Conservation (phyloP, 1,284 basidiomycete species). For the Ceratobasidium sp. region DNA sequence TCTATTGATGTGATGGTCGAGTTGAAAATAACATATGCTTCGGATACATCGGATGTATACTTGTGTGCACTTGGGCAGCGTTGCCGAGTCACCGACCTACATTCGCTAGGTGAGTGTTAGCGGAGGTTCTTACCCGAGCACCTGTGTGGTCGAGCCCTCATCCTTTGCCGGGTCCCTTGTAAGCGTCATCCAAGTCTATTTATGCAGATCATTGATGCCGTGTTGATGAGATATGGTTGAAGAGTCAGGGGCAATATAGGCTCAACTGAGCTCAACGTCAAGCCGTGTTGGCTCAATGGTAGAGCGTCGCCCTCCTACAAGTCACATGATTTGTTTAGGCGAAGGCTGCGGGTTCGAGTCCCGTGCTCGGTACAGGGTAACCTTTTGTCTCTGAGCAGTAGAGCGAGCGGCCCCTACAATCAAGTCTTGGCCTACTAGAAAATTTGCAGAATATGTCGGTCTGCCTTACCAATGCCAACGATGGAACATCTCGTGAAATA, state of each 20-base stretch:
- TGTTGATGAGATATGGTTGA: no score
- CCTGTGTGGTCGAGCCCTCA: neutral
- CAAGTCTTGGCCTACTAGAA: no score
- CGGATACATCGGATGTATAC: neutral
- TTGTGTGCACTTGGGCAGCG: neutral
- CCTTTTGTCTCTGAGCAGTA: neutral
- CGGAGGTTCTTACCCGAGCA: neutral
- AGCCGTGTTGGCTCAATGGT: conserved; percentile 42
- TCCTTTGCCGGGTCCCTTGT: neutral
- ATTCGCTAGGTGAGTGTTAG: neutral
- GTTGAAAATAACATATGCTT: conserved; percentile 23
- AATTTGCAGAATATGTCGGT: no score
- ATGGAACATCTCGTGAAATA: no score
- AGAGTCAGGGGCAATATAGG: neutral
- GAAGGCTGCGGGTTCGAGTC: conserved; percentile 41
- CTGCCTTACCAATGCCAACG: no score
- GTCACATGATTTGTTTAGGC: conserved; percentile 7
- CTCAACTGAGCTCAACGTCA: neutral
- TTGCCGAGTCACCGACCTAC: neutral
- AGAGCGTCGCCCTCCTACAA: conserved; percentile 40
- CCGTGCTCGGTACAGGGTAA: conserved; percentile 25
- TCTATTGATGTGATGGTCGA: neutral
- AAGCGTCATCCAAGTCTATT: neutral
- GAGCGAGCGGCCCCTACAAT: no score
- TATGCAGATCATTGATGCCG: no score